These are phyloP conservation scores for Lasiodiplodia citricola DNA, from an alignment of 2,329 filamentous ascomycete species.

Conservation along the genomic window DNA sequence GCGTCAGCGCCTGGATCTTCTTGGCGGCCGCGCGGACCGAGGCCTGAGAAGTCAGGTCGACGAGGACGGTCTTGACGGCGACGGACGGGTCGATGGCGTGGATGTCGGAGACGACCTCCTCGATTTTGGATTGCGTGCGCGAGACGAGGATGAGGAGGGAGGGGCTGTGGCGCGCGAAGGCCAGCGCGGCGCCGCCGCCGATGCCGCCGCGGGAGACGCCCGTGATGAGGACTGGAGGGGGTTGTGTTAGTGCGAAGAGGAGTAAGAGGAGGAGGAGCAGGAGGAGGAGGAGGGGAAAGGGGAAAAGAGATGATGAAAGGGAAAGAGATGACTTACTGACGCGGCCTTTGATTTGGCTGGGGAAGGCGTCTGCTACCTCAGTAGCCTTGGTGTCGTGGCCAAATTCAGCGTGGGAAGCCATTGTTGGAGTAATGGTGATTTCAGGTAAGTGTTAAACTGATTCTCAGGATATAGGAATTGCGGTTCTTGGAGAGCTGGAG, in stretches of 20 bases:
- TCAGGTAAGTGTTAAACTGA: too few species aligned
- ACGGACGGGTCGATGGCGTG: conserved; percentile 40
- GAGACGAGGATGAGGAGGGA: conserved; percentile 43
- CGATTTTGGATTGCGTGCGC: conserved; percentile 50
- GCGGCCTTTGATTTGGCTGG: conserved; percentile 36
- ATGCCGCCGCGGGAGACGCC: conserved; percentile 38
- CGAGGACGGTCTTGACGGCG: conserved; percentile 35
- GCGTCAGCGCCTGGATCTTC: conserved; percentile 35
- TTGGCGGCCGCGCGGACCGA: conserved; percentile 44
- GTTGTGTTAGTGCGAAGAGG: neutral
- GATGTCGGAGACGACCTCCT: conserved; percentile 47
- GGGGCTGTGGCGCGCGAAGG: conserved; percentile 37
- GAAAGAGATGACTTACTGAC: conserved; percentile 30
- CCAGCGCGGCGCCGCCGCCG: conserved; percentile 36
- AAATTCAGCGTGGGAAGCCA: conserved; percentile 42
- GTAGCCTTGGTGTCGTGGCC: conserved; percentile 38
- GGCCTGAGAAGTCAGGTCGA: conserved; percentile 46
- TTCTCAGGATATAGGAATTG: too few species aligned
- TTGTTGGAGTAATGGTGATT: neutral
- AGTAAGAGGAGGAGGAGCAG: neutral
- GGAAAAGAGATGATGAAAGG: neutral
- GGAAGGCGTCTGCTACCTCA: conserved; percentile 39
- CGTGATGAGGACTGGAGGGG: conserved; percentile 28
- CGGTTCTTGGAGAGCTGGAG: too few species aligned
- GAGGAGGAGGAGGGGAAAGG: too few species aligned